Conservation (phyloP, 2,329 filamentous ascomycete species). For the Basipetospora chlamydospora region DNA sequence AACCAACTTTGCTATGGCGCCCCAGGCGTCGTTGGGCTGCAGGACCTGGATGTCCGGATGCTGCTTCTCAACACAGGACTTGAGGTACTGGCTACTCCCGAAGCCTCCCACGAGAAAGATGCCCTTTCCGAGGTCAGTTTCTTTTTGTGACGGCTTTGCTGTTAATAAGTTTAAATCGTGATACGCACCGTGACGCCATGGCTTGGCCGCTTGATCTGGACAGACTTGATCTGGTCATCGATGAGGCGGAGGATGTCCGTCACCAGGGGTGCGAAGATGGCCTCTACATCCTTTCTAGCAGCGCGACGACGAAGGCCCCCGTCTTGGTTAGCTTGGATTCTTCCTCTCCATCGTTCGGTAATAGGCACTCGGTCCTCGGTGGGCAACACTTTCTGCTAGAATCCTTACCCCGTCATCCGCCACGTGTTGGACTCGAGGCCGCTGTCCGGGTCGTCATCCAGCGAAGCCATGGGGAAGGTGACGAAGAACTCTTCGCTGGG, state of each 20-base stretch:
- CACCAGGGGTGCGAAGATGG: constrained; percentile 20
- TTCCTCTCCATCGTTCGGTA: too few species aligned
- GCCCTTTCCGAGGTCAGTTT: too few species aligned
- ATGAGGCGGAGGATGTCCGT: constrained; percentile 10
- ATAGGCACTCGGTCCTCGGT: too few species aligned
- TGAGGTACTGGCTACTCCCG: constrained; percentile 21
- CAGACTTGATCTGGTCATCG: constrained; percentile 15
- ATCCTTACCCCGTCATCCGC: constrained; percentile 10
- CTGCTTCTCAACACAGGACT: constrained; percentile 12
- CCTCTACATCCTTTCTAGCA: constrained; percentile 3
- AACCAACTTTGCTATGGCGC: constrained; percentile 12
- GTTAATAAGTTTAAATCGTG: too few species aligned
- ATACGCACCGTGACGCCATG: constrained; percentile 19
- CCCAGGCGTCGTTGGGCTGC: constrained; percentile 15
- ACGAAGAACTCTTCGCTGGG: constrained; percentile 8
- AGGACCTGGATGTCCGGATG: constrained; percentile 16
- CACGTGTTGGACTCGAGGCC: constrained; percentile 8
- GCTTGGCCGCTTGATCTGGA: constrained; percentile 9
- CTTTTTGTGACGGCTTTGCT: too few species aligned
- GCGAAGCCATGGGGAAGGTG: constrained; percentile 10
- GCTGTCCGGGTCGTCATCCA: constrained; percentile 8
- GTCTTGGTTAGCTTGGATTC: too few species aligned
- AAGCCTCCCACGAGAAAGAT: constrained; percentile 24
- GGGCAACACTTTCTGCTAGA: too few species aligned
- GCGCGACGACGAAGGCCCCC: not conserved